Evolutionary conservation across 805 yeast genomes (phyloP).

Genomic region (Cyberlindnera subsufficiens): DNA sequence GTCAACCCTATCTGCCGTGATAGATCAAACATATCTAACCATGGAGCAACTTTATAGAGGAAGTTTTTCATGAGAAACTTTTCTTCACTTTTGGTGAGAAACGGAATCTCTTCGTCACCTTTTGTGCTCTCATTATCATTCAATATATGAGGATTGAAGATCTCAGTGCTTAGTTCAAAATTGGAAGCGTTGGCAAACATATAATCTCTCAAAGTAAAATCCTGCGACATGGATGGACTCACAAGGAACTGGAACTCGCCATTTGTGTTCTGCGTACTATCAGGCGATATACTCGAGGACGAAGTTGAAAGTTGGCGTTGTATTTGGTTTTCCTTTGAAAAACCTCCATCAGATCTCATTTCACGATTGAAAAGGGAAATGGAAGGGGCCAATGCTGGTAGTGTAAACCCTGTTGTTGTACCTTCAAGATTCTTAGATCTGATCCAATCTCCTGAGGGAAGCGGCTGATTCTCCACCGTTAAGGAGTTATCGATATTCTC

Average conservation of each 20-base stretch:
- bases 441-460: background rate
- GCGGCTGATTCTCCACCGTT: conserved; percentile 1
- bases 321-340: background rate
- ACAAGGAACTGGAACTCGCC: conserved; percentile 5
- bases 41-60: conserved; percentile 32
- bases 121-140: background rate
- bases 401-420: background rate
- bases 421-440: background rate
- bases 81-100: conserved; percentile 28
- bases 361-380: background rate
- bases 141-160: background rate
- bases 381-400: background rate
- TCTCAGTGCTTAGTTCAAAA: conserved; percentile 6
- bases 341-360: background rate
- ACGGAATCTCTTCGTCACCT: conserved; percentile 11
- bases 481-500: conserved; percentile 10
- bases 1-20: conserved; percentile 29
- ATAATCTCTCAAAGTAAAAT: conserved; percentile 29
- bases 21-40: conserved; percentile 34
- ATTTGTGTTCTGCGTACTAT: background rate
- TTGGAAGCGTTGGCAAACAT: conserved; percentile 33
- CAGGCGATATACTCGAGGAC: background rate
- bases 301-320: background rate
- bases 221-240: conserved; percentile 4
- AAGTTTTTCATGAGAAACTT: conserved; percentile 27